A percentile compares a stretch with the other conserved stretches of the same genome.
These are phyloP conservation scores for Epichloe gansuensis DNA, from an alignment of 2,329 filamentous ascomycete genomes.

Conservation along the genomic window DNA sequence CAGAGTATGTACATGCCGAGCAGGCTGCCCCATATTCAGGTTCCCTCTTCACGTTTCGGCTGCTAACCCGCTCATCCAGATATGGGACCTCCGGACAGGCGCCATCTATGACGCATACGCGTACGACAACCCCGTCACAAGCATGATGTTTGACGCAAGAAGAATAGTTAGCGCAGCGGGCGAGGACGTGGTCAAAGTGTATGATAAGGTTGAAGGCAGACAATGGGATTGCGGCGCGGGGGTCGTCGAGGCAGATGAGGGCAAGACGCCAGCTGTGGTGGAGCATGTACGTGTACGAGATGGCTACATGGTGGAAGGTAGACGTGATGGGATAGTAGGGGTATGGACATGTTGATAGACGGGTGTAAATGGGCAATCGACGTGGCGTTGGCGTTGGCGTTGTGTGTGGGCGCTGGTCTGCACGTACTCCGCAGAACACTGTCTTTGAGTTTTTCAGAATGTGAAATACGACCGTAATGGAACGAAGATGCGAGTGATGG, in stretches of 20 bases:
- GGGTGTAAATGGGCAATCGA: neutral
- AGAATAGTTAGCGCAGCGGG: constrained; percentile 84
- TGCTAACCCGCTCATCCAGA: constrained; percentile 41
- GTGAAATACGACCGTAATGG: too few species aligned
- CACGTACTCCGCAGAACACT: too few species aligned
- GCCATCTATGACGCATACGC: constrained; percentile 94
- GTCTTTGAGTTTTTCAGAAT: too few species aligned
- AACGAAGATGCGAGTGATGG: too few species aligned
- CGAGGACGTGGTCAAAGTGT: constrained; percentile 92
- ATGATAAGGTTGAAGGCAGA: constrained; percentile 89
- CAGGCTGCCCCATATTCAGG: neutral
- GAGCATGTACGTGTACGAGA: constrained; percentile 86
- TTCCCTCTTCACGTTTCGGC: neutral
- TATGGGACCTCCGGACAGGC: constrained; percentile 95
- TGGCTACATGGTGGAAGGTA: constrained; percentile 84
- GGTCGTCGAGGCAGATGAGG: constrained; percentile 53
- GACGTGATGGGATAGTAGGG: constrained; percentile 76
- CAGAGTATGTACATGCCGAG: constrained; percentile 50
- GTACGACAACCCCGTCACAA: constrained; percentile 82
- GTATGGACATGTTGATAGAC: constrained; percentile 63
- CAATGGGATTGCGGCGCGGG: constrained; percentile 96
- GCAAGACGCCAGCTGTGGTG: constrained; percentile 54
- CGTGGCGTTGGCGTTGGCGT: too few species aligned
- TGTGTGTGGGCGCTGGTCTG: too few species aligned
- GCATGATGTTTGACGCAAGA: constrained; percentile 92